Percentiles rank a stretch among this genome's conserved stretches.
phyloP scores from a whole-genome alignment of 139 green algal species.

The Chlorella sp. region DNA sequence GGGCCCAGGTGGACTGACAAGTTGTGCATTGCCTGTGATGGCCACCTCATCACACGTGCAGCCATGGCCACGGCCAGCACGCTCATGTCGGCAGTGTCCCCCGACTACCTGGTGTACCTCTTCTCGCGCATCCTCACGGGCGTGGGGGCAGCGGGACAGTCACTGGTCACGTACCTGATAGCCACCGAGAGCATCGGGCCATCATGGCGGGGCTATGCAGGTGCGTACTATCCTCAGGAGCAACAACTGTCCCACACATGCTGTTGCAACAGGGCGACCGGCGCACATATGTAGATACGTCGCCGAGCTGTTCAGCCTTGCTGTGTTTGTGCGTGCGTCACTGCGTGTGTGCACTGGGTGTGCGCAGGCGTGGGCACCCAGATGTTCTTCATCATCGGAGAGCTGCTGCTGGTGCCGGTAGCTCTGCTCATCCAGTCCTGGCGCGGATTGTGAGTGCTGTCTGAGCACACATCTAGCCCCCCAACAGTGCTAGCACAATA shows the following conservation, averaged over 20 bases:
- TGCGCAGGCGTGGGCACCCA: not conserved
- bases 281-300: too few species aligned
- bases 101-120: conserved; percentile 42
- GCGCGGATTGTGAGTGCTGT: too few species aligned
- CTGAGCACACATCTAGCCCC: too few species aligned
- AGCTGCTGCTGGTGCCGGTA: too few species aligned
- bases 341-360: too few species aligned
- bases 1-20: not conserved
- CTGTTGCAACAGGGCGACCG: too few species aligned
- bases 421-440: too few species aligned
- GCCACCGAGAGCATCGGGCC: conserved; percentile 46
- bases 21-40: not conserved
- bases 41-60: not conserved
- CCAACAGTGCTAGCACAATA: too few species aligned
- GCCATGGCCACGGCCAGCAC: conserved; percentile 9
- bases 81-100: conserved; percentile 7
- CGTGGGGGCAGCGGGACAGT: conserved; percentile 40
- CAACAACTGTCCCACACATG: too few species aligned
- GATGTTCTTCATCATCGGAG: not conserved
- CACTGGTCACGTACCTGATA: conserved; percentile 33
- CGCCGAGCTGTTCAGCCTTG: too few species aligned
- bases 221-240: too few species aligned
- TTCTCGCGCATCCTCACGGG: conserved; percentile 39
- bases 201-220: conserved; percentile 32
- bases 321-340: too few species aligned